These are phyloP conservation scores for Cyberlindnera euphorbiiphila DNA, from an alignment of 805 yeast species.

Conservation along the genomic window DNA sequence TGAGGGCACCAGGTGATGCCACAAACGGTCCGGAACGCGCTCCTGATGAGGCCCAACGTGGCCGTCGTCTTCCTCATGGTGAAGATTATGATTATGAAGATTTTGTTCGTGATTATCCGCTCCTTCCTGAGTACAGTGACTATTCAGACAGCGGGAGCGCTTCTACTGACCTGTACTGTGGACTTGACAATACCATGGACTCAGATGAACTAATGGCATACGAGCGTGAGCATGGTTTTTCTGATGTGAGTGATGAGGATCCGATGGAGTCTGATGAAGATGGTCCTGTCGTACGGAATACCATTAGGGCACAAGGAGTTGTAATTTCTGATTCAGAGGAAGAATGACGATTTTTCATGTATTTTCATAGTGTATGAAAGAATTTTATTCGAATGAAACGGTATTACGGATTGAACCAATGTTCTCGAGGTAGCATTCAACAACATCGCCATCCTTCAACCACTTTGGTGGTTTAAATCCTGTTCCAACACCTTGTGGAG, in stretches of 20 bases:
- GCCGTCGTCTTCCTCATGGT: not conserved
- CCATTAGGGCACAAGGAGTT: too few species aligned
- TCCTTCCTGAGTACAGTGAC: too few species aligned
- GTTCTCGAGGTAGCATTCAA: constrained; percentile 38
- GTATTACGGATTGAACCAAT: constrained; percentile 41
- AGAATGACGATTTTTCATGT: not conserved
- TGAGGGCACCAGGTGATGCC: constrained; percentile 3
- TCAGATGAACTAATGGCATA: too few species aligned
- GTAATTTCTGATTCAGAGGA: not conserved
- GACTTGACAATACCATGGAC: too few species aligned
- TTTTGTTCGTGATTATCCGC: too few species aligned
- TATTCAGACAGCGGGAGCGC: too few species aligned
- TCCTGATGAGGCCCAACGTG: not conserved
- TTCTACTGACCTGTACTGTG: too few species aligned
- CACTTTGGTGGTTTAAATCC: constrained; percentile 41
- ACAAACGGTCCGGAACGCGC: too few species aligned
- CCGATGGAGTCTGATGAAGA: too few species aligned
- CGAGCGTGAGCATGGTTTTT: too few species aligned
- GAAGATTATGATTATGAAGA: not conserved
- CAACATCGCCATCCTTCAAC: constrained; percentile 42
- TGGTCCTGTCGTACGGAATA: too few species aligned
- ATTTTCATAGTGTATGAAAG: not conserved
- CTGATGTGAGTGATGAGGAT: too few species aligned
- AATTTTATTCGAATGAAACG: constrained; percentile 8
- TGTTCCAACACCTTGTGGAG: constrained; percentile 53